These are phyloP conservation scores for Vairimorpha necatrix DNA, from an alignment of 371 early-diverging fungal genomes.

Conservation along the genomic window DNA sequence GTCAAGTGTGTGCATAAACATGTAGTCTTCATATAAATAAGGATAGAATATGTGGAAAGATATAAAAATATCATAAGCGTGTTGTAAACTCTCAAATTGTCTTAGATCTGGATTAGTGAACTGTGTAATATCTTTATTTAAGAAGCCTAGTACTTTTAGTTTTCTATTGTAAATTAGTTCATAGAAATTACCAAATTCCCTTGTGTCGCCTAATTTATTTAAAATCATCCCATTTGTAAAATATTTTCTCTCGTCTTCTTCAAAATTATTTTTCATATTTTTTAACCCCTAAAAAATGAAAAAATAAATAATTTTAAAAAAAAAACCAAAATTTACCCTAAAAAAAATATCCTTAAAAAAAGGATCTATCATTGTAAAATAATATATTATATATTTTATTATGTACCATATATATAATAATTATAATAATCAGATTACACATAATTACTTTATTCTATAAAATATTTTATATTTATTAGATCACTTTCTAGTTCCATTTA, in stretches of 20 bases:
- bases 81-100: slow-evolving; percentile 53
- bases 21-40: slow-evolving; percentile 56
- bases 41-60: slow-evolving; percentile 60
- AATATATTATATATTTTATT: neutral
- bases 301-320: neutral
- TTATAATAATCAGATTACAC: no score
- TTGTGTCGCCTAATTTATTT: neutral
- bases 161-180: slow-evolving; percentile 28
- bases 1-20: slow-evolving; percentile 38
- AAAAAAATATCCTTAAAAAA: no score
- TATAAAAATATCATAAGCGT: slow-evolving; percentile 62
- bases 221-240: neutral
- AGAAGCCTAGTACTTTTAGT: slow-evolving; percentile 50
- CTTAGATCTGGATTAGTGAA: slow-evolving; percentile 53
- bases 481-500: slow-evolving; percentile 39
- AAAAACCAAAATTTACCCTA: slow-evolving; percentile 1
- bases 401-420: no score
- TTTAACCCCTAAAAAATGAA: neutral
- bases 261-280: slow-evolving; percentile 1
- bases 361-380: no score
- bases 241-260: neutral
- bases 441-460: no score
- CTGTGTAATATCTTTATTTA: slow-evolving; percentile 57
- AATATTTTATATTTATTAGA: no score
- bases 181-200: slow-evolving; percentile 38